Evolutionary conservation across 2,329 filamentous ascomycete species (phyloP), one percentile per base, ranked within the genome.

Genomic region (Fusarium ramigenum): DNA sequence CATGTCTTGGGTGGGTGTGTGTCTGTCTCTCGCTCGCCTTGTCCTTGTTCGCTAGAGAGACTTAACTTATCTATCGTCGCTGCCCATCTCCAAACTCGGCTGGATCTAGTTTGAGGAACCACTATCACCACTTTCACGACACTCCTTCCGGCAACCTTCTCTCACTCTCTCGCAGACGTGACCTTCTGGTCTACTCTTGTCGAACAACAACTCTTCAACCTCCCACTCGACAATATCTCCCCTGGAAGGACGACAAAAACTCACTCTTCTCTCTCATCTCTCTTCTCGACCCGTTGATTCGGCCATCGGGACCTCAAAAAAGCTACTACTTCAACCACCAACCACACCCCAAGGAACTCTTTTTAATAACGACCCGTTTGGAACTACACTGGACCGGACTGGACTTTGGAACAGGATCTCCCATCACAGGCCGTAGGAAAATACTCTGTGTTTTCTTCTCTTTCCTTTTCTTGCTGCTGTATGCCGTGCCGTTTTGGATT

Each of bases 261-360:
- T 58, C 50, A 47, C 44, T 10, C 25, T 30, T 30, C 19, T 54
- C 32, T 28, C 32, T 39, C 34, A 40, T 70, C 54, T 65, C 63
- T 70, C 53, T 60, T 75, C 79, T 84, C 84, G 84, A 87, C 82
- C 84, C 84, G 84, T 87, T 87, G 80, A 85, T 81, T 87, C 85
- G 86, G 85, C 81, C 81, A 82, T 86, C 81, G 77, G 80, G 78
- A 68, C 39, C 56, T 49, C 65, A 61, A 61, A 61, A 61, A 74
- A 57, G 36, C 59, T 62, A 49, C 30, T 52, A 49, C 49, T 52
- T 52, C 61, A 66, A 71, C 76, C 75, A 77, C 65, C 70, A 71
- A 73, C 69, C 34, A 63, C 60, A 69, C 70, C 70, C 37, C 68
- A 69, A 69, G 73, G 75, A 74, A 40, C 60, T 71, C 60, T 71